Percentiles rank a stretch among this genome's conserved stretches.
phyloP scores from a whole-genome alignment of 2,329 filamentous ascomycete species.

The Bipolaris victoriae region DNA sequence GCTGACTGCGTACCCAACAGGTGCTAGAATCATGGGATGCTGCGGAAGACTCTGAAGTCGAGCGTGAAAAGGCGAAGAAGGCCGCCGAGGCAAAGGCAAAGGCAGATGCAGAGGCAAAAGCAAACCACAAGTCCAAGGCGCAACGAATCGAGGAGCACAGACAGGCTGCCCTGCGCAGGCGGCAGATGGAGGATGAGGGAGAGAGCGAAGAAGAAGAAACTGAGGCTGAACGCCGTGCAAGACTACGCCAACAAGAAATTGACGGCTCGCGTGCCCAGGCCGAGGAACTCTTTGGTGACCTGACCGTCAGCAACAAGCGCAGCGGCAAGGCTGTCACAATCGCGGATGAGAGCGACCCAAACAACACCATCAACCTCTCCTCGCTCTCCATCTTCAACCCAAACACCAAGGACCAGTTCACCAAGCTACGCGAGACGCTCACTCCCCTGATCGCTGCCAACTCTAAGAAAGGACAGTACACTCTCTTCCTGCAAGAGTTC shows the following conservation, averaged over 20 bases:
- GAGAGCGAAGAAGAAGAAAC: conserved; percentile 73
- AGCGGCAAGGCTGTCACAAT: conserved; percentile 70
- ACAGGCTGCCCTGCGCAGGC: conserved; percentile 62
- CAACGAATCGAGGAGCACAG: conserved; percentile 84
- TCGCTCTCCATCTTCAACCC: conserved; percentile 87
- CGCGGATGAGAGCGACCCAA: conserved; percentile 75
- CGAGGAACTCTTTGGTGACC: conserved; percentile 83
- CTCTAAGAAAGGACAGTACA: conserved; percentile 87
- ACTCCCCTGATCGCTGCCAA: conserved; percentile 76
- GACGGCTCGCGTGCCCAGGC: conserved; percentile 89
- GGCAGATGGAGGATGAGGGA: conserved; percentile 62
- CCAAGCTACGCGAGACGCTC: conserved; percentile 77
- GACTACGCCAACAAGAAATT: conserved; percentile 80
- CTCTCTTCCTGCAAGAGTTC: conserved; percentile 89
- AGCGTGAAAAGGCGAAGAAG: conserved; percentile 93
- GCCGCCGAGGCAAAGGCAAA: conserved; percentile 85
- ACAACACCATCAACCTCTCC: conserved; percentile 79
- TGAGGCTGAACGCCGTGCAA: conserved; percentile 73
- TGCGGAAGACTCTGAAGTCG: conserved; percentile 93
- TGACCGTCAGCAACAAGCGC: conserved; percentile 73
- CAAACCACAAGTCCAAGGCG: conserved; percentile 87
- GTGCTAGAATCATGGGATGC: conserved; percentile 97
- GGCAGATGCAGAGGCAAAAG: conserved; percentile 84
- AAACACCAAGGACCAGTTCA: conserved; percentile 83
- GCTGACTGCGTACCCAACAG: conserved; percentile 54